Percentiles rank a stretch among this genome's conserved stretches.
Evolutionary conservation across 768 basidiomycete species (phyloP).

Genomic region (Hirschioporus abietinus): DNA sequence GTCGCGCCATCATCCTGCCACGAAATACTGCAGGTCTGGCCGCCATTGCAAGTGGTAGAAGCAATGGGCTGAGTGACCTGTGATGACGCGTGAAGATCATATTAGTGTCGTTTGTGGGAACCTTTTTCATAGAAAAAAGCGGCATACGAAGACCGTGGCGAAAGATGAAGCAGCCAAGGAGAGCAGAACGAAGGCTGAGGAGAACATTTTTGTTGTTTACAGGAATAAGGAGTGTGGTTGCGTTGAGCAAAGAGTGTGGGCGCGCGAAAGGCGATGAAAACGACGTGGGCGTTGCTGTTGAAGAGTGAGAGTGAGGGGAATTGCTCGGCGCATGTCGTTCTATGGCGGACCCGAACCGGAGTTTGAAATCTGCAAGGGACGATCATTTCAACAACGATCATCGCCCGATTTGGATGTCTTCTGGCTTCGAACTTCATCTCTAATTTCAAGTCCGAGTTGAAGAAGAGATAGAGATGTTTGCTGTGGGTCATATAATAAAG

Average conservation of each 20-base stretch:
- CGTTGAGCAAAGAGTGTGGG: conserved; percentile 3
- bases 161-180: conserved; percentile 46
- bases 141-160: conserved; percentile 51
- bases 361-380: not conserved
- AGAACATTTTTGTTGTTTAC: conserved; percentile 40
- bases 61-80: conserved; percentile 57
- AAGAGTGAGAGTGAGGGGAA: not conserved
- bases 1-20: conserved; percentile 54
- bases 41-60: conserved; percentile 41
- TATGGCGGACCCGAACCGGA: conserved; percentile 1
- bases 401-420: not conserved
- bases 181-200: conserved; percentile 41
- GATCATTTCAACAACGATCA: not conserved
- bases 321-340: not conserved
- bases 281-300: not conserved
- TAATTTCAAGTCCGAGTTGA: too few species aligned
- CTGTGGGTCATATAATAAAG: too few species aligned
- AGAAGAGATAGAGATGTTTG: too few species aligned
- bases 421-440: not conserved
- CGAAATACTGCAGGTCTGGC: conserved; percentile 40
- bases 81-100: conserved; percentile 11
- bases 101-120: conserved; percentile 5
- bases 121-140: conserved; percentile 12
- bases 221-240: conserved; percentile 25
- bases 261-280: not conserved